Conservation (phyloP, 495 filamentous ascomycete species). For the Glonium stellatum region DNA sequence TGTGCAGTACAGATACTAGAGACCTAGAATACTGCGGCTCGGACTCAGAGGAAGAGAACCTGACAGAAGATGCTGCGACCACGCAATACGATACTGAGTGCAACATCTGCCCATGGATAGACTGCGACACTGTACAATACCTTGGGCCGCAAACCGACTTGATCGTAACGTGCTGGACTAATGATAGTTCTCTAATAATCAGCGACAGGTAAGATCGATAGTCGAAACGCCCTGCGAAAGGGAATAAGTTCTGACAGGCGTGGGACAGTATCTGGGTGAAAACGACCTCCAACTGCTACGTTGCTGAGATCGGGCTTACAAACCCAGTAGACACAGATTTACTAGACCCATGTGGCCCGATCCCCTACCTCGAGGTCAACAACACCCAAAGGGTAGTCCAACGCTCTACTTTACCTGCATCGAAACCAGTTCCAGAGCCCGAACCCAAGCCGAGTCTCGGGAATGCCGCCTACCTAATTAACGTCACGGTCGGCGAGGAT, state of each 20-base stretch:
- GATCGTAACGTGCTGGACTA: constrained; percentile 24
- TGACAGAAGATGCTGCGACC: constrained; percentile 17
- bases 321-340: constrained; percentile 10
- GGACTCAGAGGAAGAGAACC: constrained; percentile 13
- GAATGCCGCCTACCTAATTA: too few species aligned
- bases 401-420: too few species aligned
- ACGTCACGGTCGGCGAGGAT: too few species aligned
- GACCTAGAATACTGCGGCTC: constrained; percentile 20
- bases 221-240: not conserved
- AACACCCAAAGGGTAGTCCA: too few species aligned
- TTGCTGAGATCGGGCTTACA: constrained; percentile 15
- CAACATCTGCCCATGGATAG: constrained; percentile 11
- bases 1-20: constrained; percentile 12
- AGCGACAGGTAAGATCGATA: constrained; percentile 7
- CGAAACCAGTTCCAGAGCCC: too few species aligned
- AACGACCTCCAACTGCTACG: constrained; percentile 27
- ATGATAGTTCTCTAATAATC: constrained; percentile 8
- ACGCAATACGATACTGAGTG: constrained; percentile 23
- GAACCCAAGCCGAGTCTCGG: too few species aligned
- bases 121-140: constrained; percentile 15
- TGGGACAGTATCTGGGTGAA: constrained; percentile 20
- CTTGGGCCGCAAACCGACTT: constrained; percentile 20
- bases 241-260: not conserved
- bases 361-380: constrained; percentile 20
- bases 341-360: constrained; percentile 25